Base-by-base conservation (phyloP, 2,329 filamentous ascomycete species). In the Basipetospora chlamydospora region DNA sequence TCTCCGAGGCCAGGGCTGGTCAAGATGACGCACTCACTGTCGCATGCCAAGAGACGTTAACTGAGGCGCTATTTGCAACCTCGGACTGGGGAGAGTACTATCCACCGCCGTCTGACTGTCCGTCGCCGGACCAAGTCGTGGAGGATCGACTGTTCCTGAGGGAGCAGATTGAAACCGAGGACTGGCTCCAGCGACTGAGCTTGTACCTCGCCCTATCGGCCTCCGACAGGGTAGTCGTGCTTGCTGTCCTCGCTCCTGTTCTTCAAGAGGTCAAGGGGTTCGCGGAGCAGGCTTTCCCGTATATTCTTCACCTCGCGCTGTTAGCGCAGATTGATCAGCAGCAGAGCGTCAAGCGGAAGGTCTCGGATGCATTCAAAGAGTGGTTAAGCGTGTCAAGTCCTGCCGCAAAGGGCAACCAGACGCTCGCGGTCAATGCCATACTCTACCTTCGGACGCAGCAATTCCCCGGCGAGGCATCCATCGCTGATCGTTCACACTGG, bases 391-490 rank as follows among this genome's bases (percentile, higher is more conserved):
- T 47, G 13, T 49, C 39, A 7, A 46, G 39, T 3, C 43, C 53
- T 2, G 46, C 46, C 39, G 70, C 61, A 1, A 69, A 67, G 39
- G 66, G 75, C 5, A 84, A 84, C 46, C 59, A 80, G 35, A 76
- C 75, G 41, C 67, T 90, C 25, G 60, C 94, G 1, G 68, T 96
- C 26, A 80, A 84, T 43, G 73, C 78, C 3, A 64, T 98, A 21
- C 60, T 98, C 3, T 98, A 96, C 50, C 67, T 99, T n/a, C 75
- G 86, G 26, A 85, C 80, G 3, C 87, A 92, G 49, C 66, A 71
- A 20, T 59, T 79, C 11, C 81, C 82, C 0, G 70, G 74, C 10
- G 90, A 98, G 53, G 60, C 62, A 0, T 93, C 84, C 0, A 79
- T 82, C 44, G 77, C 77, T 6, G 83, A 94, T 46, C 73, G 90